Evolutionary conservation across 1,139 yeast species (phyloP), one percentile per base, ranked within the genome.

Genomic region (Debaryomyces fabryi): DNA sequence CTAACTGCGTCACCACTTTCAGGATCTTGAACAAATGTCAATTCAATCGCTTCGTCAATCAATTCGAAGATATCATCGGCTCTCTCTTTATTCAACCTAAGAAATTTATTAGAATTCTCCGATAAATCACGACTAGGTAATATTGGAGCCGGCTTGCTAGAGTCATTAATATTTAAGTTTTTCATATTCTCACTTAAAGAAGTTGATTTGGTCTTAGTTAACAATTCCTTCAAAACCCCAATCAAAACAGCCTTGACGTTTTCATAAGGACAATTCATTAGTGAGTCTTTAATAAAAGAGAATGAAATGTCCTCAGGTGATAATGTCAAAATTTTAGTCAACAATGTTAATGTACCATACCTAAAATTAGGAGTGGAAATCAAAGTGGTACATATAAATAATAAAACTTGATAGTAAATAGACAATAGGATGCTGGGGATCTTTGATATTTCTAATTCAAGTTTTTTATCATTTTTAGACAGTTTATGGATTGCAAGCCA

Each of bases 181-280:
- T 48, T 47, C 41, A 56, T 42, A 7, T 50, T 48, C 8, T 48
- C 42, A 9, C 33, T 47, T 6, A 47, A 32, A 3, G 25, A 15
- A 1, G 39, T 20, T 42, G 47, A 38, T 47, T 56, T 55, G 37
- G 56, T 58, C 34, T 63, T 61, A 8, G 74, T 63, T 55, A 81
- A 67, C 51, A 89, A 71, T 53, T 84, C 88, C 62, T 87, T 90
- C 57, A 89, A 74, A 24, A 88, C 80, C 3, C 85, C 82, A 13
- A 88, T 76, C 44, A 85, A 69, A 3, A 82, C 82, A 24, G 83
- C 76, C 55, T 83, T 82, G 20, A 81, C 79, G 39, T 76, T 74
- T 38, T 76, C 81, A 62, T 75, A 84, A 1, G 96, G 96, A 60
- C 96, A 88, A 49, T 79, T 74, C 32, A 73, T 69, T 49, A 92